Conservation (phyloP, 2,329 filamentous ascomycete species). For the Clarireedia hainanense region DNA sequence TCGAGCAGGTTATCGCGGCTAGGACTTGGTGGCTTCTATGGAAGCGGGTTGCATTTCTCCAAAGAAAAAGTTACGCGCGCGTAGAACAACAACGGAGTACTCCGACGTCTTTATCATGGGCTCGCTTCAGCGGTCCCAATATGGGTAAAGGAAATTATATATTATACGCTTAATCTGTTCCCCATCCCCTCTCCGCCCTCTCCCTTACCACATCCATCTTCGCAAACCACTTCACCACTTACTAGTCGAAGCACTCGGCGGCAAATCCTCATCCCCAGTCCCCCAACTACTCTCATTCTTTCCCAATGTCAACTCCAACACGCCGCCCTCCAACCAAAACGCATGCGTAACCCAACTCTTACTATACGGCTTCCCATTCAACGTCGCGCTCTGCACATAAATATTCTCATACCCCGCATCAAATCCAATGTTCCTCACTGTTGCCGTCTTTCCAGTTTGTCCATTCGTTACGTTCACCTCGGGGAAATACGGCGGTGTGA, state of each 20-base stretch:
- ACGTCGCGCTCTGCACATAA: slow-evolving; percentile 57
- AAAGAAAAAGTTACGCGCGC: no score
- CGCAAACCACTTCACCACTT: no score
- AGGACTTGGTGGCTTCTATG: no score
- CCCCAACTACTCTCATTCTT: slow-evolving; percentile 58
- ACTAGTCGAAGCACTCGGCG: slow-evolving; percentile 40
- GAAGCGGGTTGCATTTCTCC: no score
- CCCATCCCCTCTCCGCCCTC: no score
- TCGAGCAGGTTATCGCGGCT: no score
- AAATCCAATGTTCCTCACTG: slow-evolving; percentile 52
- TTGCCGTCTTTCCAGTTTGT: slow-evolving; percentile 51
- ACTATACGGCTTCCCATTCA: slow-evolving; percentile 52
- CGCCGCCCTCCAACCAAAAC: slow-evolving; percentile 58
- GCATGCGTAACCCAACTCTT: slow-evolving; percentile 62
- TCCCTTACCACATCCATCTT: no score
- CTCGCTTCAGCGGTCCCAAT: no score
- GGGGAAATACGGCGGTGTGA: slow-evolving; percentile 60
- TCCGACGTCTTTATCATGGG: no score
- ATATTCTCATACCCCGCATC: slow-evolving; percentile 49
- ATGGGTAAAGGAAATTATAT: no score
- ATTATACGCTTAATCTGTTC: no score
- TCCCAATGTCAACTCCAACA: slow-evolving; percentile 55
- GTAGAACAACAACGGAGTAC: no score
- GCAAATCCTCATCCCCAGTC: slow-evolving; percentile 48
- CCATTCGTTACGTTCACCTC: slow-evolving; percentile 49